phyloP scores from a whole-genome alignment of 768 basidiomycete genomes.

The Termitomyces eurrhizus region DNA sequence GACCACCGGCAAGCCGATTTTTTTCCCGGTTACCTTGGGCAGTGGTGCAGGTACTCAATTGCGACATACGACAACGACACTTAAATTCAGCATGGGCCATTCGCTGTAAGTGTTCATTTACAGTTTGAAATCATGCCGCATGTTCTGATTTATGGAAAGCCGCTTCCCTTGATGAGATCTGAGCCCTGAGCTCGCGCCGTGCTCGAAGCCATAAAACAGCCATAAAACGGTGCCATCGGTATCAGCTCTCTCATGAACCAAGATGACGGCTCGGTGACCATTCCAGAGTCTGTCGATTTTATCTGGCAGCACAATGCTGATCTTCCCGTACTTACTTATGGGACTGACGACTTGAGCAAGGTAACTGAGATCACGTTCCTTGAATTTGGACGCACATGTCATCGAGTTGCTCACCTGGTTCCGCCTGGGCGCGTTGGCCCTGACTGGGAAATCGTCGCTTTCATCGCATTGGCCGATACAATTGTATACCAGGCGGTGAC shows the following conservation, averaged over 20 bases:
- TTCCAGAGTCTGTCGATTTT: slow-evolving; percentile 19
- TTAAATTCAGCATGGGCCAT: no score
- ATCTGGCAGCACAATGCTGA: slow-evolving; percentile 18
- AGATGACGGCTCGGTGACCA: slow-evolving; percentile 13
- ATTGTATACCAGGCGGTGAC: slow-evolving; percentile 34
- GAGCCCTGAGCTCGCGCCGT: background rate
- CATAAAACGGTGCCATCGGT: no score
- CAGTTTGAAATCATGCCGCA: no score
- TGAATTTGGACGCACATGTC: slow-evolving; percentile 37
- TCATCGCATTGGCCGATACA: slow-evolving; percentile 24
- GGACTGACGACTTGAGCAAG: slow-evolving; percentile 12
- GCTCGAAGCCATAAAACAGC: background rate
- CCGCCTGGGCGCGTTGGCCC: slow-evolving; percentile 21
- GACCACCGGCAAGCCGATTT: no score
- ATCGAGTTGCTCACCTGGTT: slow-evolving; percentile 31
- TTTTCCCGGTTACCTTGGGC: no score
- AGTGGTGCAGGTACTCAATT: no score
- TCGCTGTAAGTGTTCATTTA: no score
- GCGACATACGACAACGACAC: no score
- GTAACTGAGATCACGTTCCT: slow-evolving; percentile 26
- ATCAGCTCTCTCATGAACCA: background rate
- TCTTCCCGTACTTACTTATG: slow-evolving; percentile 16
- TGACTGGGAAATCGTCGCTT: slow-evolving; percentile 23
- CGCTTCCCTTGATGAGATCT: no score
- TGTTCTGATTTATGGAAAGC: no score